Evolutionary conservation across 108 stramenopile genomes (phyloP), one percentile per base, ranked within the genome.

Genomic region (Cyclotella sp.): DNA sequence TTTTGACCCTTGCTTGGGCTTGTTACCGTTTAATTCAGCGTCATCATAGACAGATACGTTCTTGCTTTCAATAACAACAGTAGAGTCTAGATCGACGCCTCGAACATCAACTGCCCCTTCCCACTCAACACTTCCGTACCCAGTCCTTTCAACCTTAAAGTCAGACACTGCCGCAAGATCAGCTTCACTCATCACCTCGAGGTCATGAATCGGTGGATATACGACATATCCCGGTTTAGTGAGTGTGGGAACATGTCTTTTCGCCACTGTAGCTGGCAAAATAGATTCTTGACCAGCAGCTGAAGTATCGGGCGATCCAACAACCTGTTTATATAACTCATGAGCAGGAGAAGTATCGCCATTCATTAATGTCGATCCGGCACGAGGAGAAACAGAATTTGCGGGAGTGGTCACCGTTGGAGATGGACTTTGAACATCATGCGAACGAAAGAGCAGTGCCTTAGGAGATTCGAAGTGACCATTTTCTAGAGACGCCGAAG

Each of bases 21-120:
- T 97, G 7, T 40, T 77, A 11, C 89, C 87, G 16, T 84, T 83
- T 16, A 63, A 75, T 79, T 96, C 94, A 46, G 91, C 92, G 49
- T 83, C 71, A 45, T 89, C 88, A 77, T 98, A 98, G 14, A 98
- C 95, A 44, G 87, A 87, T 29, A 97, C 93, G 43, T 90, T 89
- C 70, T 85, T 88, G n/a, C 68, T 75, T 43, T 93, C 92, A 71
- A 98, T 98, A 46, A 66, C 45, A 30, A 97, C 91, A 54, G 88
- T 79, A 47, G 51, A 51, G 75, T 97, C 96, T 19, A 98, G 69
- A 71, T 97, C 86, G 21, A 91, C 81, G 24, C 82, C 88, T 13
- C 96, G 90, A 27, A 98, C 91, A 84, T 98, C 97, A 5, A 97
- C 96, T 44, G 88, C 88, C 40, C 96, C 97, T 67, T 92, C 86